phyloP scores from a whole-genome alignment of 805 yeast species.

The Torulaspora maleeae region DNA sequence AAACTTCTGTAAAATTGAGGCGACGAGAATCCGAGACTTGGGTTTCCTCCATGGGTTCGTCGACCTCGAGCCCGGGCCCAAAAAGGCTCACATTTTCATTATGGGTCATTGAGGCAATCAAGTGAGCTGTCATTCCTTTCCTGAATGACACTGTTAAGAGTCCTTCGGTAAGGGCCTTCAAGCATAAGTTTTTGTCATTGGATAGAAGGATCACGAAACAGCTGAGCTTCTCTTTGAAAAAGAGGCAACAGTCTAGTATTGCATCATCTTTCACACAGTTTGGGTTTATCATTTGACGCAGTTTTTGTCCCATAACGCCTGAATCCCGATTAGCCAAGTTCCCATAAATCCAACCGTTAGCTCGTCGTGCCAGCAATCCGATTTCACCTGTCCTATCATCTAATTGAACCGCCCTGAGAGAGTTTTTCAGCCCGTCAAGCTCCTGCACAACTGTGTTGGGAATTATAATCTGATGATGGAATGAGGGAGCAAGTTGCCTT shows the following conservation, averaged over 20 bases:
- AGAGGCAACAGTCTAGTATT: conserved; percentile 78
- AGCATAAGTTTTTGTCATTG: conserved; percentile 79
- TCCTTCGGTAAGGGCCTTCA: conserved; percentile 66
- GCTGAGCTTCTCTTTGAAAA: conserved; percentile 42
- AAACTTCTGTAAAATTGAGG: conserved; percentile 4
- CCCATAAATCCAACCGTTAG: conserved; percentile 71
- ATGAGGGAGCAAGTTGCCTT: conserved; percentile 37
- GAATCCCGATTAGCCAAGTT: conserved; percentile 49
- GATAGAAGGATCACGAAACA: conserved; percentile 60
- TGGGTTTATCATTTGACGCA: conserved; percentile 48
- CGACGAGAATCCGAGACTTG: not conserved
- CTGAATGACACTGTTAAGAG: conserved; percentile 54
- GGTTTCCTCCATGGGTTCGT: not conserved
- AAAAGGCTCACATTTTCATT: conserved; percentile 35
- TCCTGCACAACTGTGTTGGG: conserved; percentile 72
- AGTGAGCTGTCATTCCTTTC: conserved; percentile 43
- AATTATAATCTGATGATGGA: conserved; percentile 51
- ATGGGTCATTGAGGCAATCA: conserved; percentile 41
- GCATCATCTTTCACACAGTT: conserved; percentile 64
- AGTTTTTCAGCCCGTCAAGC: conserved; percentile 73
- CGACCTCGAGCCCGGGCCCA: conserved; percentile 4
- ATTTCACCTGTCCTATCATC: conserved; percentile 28
- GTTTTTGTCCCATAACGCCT: conserved; percentile 60
- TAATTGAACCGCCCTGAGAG: conserved; percentile 25
- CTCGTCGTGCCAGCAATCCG: conserved; percentile 60